Base-by-base conservation (phyloP, 2,329 filamentous ascomycete species). In the Exserohilum rostratum region DNA sequence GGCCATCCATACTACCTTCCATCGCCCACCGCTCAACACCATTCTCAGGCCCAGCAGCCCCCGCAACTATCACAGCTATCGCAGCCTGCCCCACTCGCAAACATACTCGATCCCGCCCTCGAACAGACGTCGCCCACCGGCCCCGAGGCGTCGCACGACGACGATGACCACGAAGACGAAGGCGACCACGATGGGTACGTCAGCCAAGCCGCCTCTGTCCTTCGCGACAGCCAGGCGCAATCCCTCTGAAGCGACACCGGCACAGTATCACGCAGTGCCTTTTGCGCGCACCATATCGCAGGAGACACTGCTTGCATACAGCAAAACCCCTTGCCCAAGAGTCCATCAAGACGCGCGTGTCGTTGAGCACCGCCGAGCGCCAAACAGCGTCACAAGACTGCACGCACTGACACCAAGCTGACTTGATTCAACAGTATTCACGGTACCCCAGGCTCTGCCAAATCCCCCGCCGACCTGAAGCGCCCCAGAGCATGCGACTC, bases 401-500 rank as follows among this genome's bases (percentile, higher is more conserved):
- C 38, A 10, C 38, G 38, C 38, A 42, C 27, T 15, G 25, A 25
- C n/a, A n/a, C 15, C 25, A 18, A 15, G 39, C 39, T 42, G 15
- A 42, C 39, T 15, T n/a, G 17, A 29, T 22, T 17, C 43, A 39
- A 49, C 47, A 68, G 66, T 38, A 27, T 62, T 15, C 68, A 62
- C 35, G 66, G 51, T 25, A 71, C 70, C 1, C 69, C 70, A 10
- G 70, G 67, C 4, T 70, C 69, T 34, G 66, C 57, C 49, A 72
- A 68, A 56, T 71, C 70, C 4, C 68, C 66, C 2, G 60, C 58
- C 54, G 78, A 80, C 55, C 58, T 76, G 51, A 81, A 81, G 70
- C 73, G 78, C 10, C 77, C 78, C 5, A 73, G 79, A 38, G 78
- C 79, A 11, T 81, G 79, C 64, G 78, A 81, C 51, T 77, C 77